Base-by-base conservation (phyloP, 1,284 basidiomycete genomes). In the Rhodotorula glutinis region DNA sequence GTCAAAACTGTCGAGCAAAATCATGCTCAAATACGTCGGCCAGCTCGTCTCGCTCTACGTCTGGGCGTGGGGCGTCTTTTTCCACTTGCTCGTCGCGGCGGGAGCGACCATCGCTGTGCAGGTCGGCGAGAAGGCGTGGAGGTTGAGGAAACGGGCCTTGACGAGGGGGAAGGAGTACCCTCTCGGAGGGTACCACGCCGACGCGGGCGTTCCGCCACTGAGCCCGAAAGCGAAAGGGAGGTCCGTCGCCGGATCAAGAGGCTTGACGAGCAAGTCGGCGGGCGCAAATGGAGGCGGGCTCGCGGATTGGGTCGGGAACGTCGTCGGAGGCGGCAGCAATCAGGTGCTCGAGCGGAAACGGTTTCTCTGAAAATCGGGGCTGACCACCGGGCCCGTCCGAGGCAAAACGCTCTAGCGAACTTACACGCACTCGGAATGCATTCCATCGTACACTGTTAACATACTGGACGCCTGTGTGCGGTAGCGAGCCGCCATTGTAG, bases 11-110 rank as follows among this genome's bases (percentile, higher is more conserved):
- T 66, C 65, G 4, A 60, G 64, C 33, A 74, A 74, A 49, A 69
- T 74, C 59, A 75, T 75, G 66, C 59, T 75, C 55, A 67, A 67
- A 46, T 75, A 75, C 57, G 73, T 75, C 58, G 73, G 73, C 11
- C 75, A 75, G 58, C 66, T 75, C 41, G 44, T 73, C 40, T 64
- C 56, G 17, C 62, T 75, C 23, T 75, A 75, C 63, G 64, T 65
- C 17, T 75, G 75, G 75, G 64, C 57, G 17, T 72, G 54, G 41
- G 73, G 74, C 27, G 8, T 72, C 25, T 51, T 43, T 5, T 74
- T 72, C 57, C 66, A 74, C 57, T 16, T 72, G 17, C 63, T 71
- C 29, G 54, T 74, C n/a, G 71, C 63, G n/a, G 27, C 46, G 2
- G 60, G 38, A 2, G 63, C 57, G 10, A 53, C 56, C 11, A 30